Evolutionary conservation across 495 filamentous ascomycete genomes (phyloP), one percentile per base, ranked within the genome.

Genomic region (Amphirosellinia nigrospora): DNA sequence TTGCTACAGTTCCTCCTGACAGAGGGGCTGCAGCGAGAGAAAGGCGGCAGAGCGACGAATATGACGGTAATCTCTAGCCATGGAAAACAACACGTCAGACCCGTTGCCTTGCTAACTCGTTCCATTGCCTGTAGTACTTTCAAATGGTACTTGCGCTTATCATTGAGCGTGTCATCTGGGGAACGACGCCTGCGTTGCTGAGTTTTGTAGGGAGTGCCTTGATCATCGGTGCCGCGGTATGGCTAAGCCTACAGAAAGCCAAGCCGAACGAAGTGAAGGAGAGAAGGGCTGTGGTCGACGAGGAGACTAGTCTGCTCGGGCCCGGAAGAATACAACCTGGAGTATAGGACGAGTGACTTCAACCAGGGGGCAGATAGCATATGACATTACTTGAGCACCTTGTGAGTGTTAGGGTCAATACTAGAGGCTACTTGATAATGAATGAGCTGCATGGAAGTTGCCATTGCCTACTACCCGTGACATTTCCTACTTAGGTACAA

Each of bases 81-180:
- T 21, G 6, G 11, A 46, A 62, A 21, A 23, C n/a, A 11, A 19
- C 32, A 56, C 9, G 2, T 21, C 4, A n/a, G 16, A 10, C n/a
- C n/a, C n/a, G n/a, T 7, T 10, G 34, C 23, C 30, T 53, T 39
- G 70, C 70, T 72, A 30, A 72, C 13, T 1, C 9, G 30, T 34
- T 13, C 5, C 46, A 4, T 28, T 8, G 30, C 41, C 10, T 60
- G 26, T 50, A 79, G 46, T 96, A 94, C 76, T 91, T 87, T 43
- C 91, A 94, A 82, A 91, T 96, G 88, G 79, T 96, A 15, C 94
- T 96, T 75, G 92, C 92, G 3, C 77, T 95, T 26, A 82, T 86
- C 19, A 91, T 91, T 72, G 93, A 96, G 73, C 88, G 91, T 70
- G 74, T 91, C 4, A 83, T 95, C 41, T 95, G 89, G 85, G 89